phyloP scores from a whole-genome alignment of 139 green algal genomes.

The Prasinococcaceae sp. region DNA sequence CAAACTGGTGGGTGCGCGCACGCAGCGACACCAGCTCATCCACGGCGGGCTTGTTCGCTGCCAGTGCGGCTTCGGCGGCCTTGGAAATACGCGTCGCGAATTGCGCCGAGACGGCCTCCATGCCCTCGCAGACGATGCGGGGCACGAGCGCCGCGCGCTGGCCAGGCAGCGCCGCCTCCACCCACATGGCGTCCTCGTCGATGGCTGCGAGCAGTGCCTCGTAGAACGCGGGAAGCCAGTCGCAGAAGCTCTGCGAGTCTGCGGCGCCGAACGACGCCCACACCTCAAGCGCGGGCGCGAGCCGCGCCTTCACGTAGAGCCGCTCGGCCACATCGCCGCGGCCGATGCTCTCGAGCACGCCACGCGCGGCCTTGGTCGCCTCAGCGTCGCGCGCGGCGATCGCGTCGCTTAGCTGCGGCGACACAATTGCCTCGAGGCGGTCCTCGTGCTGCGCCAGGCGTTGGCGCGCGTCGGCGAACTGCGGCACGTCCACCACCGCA shows the following conservation, averaged over 20 bases:
- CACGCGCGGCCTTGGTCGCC: not conserved
- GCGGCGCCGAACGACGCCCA: slow-evolving; percentile 17
- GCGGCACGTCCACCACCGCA: slow-evolving; percentile 41
- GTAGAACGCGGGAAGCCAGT: slow-evolving; percentile 52
- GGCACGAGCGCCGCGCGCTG: slow-evolving; percentile 30
- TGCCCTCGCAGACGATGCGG: slow-evolving; percentile 4
- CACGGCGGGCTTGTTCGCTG: too few relatives aligned
- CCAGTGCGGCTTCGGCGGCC: too few relatives aligned
- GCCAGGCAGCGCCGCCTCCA: slow-evolving; percentile 26
- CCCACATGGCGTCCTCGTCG: slow-evolving; percentile 46
- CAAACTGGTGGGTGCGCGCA: too few relatives aligned
- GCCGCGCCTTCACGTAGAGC: slow-evolving; percentile 5
- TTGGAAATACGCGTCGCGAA: slow-evolving; percentile 14
- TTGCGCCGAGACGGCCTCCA: slow-evolving; percentile 7
- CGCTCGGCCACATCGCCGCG: slow-evolving; percentile 8
- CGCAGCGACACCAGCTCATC: too few relatives aligned
- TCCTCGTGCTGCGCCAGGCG: slow-evolving; percentile 54
- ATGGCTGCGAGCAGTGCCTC: slow-evolving; percentile 36
- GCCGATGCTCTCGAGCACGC: slow-evolving; percentile 16
- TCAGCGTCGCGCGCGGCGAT: slow-evolving; percentile 31
- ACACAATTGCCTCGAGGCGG: slow-evolving; percentile 50
- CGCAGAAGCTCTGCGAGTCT: slow-evolving; percentile 3
- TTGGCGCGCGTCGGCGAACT: slow-evolving; percentile 44
- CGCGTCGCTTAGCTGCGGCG: slow-evolving; percentile 49
- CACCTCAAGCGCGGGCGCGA: not conserved